Evolutionary conservation across 225 moss, liverwort and hornwort genomes (phyloP).

Genomic region (Pseudisothecium myosuroides): DNA sequence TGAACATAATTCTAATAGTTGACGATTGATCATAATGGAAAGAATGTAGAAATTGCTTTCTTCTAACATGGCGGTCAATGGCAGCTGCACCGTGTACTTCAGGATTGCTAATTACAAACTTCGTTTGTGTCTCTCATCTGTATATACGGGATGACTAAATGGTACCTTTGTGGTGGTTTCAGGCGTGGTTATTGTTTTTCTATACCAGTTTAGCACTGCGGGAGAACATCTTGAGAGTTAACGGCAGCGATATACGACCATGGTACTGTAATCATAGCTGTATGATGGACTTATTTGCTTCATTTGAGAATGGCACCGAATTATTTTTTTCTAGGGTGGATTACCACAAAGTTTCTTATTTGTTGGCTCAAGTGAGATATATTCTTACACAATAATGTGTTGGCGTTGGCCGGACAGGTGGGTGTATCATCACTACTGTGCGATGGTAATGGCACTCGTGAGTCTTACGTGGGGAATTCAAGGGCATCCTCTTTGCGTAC

Average conservation of each 20-base stretch:
- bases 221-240: constrained; percentile 96
- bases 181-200: constrained; percentile 96
- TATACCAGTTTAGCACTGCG: constrained; percentile 94
- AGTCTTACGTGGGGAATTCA: constrained; percentile 97
- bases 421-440: constrained; percentile 98
- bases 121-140: neutral
- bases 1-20: neutral
- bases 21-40: neutral
- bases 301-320: neutral
- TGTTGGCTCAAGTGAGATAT: neutral
- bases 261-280: constrained; percentile 26
- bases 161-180: neutral
- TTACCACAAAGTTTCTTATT: neutral
- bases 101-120: neutral
- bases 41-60: neutral
- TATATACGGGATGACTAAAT: neutral
- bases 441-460: constrained; percentile 87
- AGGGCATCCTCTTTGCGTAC: constrained; percentile 74
- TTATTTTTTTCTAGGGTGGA: neutral
- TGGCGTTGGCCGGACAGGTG: constrained; percentile 40
- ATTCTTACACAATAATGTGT: neutral
- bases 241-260: constrained; percentile 96
- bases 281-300: neutral
- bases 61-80: neutral
- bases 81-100: neutral